phyloP scores from a whole-genome alignment of 2,329 filamentous ascomycete species.

The Monosporascus ibericus region DNA sequence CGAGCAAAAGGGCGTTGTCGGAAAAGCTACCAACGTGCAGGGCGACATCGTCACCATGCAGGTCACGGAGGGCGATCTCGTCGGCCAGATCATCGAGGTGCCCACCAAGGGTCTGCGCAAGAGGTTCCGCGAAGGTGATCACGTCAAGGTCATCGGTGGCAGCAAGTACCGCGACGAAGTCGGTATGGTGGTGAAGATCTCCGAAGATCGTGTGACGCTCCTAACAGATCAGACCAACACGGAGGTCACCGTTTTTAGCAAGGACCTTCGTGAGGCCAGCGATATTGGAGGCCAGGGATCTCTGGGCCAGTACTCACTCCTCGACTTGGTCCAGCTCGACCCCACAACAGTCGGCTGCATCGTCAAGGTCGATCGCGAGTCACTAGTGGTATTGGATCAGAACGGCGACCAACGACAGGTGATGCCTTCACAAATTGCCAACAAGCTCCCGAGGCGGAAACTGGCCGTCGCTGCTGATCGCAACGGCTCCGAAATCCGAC shows the following conservation, averaged over 20 bases:
- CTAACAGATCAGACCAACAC: constrained; percentile 88
- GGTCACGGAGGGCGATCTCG: constrained; percentile 76
- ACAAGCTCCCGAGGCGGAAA: constrained; percentile 76
- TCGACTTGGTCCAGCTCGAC: constrained; percentile 91
- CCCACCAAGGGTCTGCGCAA: constrained; percentile 90
- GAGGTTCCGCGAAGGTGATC: constrained; percentile 86
- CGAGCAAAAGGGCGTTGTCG: constrained; percentile 87
- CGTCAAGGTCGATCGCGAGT: constrained; percentile 92
- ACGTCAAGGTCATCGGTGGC: constrained; percentile 96
- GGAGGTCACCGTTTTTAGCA: constrained; percentile 97
- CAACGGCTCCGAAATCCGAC: constrained; percentile 85
- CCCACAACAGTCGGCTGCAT: constrained; percentile 87
- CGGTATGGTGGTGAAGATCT: constrained; percentile 92
- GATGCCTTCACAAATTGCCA: constrained; percentile 86
- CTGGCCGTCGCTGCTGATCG: constrained; percentile 87
- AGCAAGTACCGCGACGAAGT: constrained; percentile 93
- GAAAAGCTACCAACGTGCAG: constrained; percentile 78
- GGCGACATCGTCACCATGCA: constrained; percentile 87
- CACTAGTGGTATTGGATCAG: constrained; percentile 83
- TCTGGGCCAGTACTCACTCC: constrained; percentile 83
- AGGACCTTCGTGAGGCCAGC: constrained; percentile 87
- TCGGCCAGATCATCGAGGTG: constrained; percentile 82
- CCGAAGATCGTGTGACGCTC: constrained; percentile 85
- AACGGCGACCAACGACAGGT: constrained; percentile 76
- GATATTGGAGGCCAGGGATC: constrained; percentile 83